These are phyloP conservation scores for Tylopilus rubrobrunneus DNA, from an alignment of 768 basidiomycete species.

Conservation along the genomic window DNA sequence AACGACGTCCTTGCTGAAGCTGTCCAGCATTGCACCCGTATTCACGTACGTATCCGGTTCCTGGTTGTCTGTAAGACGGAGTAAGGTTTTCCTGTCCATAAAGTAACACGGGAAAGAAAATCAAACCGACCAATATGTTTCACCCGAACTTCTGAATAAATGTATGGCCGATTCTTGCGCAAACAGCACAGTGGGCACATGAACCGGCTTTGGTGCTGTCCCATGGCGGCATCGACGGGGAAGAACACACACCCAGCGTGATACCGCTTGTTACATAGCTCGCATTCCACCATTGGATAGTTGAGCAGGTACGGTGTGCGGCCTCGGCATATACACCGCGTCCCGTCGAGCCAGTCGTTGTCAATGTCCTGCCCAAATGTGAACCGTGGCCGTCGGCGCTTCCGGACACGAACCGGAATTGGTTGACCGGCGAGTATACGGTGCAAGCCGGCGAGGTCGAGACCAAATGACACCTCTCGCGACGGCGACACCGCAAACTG, in stretches of 20 bases:
- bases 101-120: not conserved
- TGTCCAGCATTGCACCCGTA: slow-evolving; percentile 69
- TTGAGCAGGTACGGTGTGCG: slow-evolving; percentile 55
- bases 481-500: slow-evolving; percentile 85
- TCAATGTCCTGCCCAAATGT: slow-evolving; percentile 76
- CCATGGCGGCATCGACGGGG: slow-evolving; percentile 41
- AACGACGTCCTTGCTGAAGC: slow-evolving; percentile 66
- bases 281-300: slow-evolving; percentile 65
- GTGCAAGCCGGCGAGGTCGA: slow-evolving; percentile 80
- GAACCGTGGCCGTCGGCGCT: slow-evolving; percentile 61
- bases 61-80: slow-evolving; percentile 34
- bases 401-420: slow-evolving; percentile 41
- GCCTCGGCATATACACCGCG: slow-evolving; percentile 79
- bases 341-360: slow-evolving; percentile 67
- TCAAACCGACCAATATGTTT: slow-evolving; percentile 51
- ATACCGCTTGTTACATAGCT: slow-evolving; percentile 60
- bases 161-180: slow-evolving; percentile 67
- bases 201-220: slow-evolving; percentile 40
- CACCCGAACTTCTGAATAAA: slow-evolving; percentile 74
- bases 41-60: slow-evolving; percentile 65
- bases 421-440: slow-evolving; percentile 74
- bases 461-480: slow-evolving; percentile 75
- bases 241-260: slow-evolving; percentile 77
- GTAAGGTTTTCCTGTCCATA: slow-evolving; percentile 5
- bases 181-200: slow-evolving; percentile 76